Evolutionary conservation across 2,329 filamentous ascomycete genomes (phyloP).

Genomic region (Fusarium multiceps): DNA sequence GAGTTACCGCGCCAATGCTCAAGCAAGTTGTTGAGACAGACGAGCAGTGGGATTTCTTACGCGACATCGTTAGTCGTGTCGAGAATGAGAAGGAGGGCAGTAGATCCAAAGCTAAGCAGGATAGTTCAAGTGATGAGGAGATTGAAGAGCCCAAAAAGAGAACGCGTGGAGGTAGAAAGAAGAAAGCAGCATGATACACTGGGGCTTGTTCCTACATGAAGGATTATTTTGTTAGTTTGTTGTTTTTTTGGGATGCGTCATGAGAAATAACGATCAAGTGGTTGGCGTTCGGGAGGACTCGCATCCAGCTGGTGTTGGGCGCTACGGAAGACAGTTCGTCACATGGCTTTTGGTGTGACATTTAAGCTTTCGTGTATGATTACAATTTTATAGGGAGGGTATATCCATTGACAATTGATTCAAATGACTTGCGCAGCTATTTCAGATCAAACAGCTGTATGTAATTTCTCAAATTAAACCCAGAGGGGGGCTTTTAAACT

Average conservation of each 20-base stretch:
- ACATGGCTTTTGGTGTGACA: slow-evolving; percentile 31
- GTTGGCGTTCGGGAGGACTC: slow-evolving; percentile 43
- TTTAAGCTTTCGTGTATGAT: slow-evolving; percentile 20
- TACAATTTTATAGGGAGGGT: slow-evolving; percentile 1
- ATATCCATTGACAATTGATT: not conserved
- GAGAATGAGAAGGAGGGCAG: slow-evolving; percentile 65
- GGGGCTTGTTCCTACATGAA: not conserved
- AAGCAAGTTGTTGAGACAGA: slow-evolving; percentile 90
- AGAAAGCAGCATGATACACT: slow-evolving; percentile 55
- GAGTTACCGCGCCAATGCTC: slow-evolving; percentile 89
- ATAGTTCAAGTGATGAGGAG: slow-evolving; percentile 66
- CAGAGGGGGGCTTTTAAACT: not conserved
- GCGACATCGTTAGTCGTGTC: slow-evolving; percentile 89
- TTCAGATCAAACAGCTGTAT: not conserved
- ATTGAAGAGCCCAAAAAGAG: slow-evolving; percentile 62
- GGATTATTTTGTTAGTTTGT: not conserved
- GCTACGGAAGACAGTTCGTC: slow-evolving; percentile 31
- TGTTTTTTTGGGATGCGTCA: slow-evolving; percentile 33
- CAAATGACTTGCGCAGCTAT: slow-evolving; percentile 2
- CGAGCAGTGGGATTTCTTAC: slow-evolving; percentile 93
- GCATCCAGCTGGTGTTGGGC: slow-evolving; percentile 45
- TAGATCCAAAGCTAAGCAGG: slow-evolving; percentile 58
- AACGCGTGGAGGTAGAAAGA: slow-evolving; percentile 60
- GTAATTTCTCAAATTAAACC: not conserved
- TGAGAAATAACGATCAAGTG: slow-evolving; percentile 45